These are phyloP conservation scores for Colletotrichum costaricense DNA, from an alignment of 2,329 filamentous ascomycete species.

Conservation along the genomic window DNA sequence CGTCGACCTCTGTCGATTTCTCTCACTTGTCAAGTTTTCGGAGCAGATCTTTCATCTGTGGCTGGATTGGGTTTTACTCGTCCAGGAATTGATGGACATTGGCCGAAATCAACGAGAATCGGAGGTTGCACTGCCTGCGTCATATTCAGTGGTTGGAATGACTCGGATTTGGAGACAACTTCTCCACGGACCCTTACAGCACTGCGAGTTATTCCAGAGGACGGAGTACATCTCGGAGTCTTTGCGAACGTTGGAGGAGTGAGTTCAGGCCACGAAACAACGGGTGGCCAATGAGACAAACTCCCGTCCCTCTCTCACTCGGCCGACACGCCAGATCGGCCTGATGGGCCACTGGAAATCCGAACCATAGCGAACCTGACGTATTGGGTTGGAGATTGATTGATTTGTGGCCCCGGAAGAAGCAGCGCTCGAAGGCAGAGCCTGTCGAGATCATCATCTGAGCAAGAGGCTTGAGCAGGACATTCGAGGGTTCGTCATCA, in stretches of 20 bases:
- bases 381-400: constrained; percentile 8
- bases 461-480: constrained; percentile 21
- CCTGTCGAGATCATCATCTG: neutral
- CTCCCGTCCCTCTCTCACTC: constrained; percentile 18
- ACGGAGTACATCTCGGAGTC: constrained; percentile 18
- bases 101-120: constrained; percentile 14
- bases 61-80: constrained; percentile 9
- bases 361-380: constrained; percentile 11
- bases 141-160: constrained; percentile 27
- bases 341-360: constrained; percentile 7
- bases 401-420: constrained; percentile 21
- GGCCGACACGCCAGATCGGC: constrained; percentile 16
- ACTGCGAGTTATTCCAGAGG: neutral
- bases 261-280: neutral
- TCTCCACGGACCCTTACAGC: constrained; percentile 6
- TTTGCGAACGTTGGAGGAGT: constrained; percentile 8
- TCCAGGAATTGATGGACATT: constrained; percentile 26
- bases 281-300: neutral
- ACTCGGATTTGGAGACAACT: constrained; percentile 19
- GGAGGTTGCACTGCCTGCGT: constrained; percentile 20
- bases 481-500: constrained; percentile 4
- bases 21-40: constrained; percentile 5
- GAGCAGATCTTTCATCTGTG: constrained; percentile 15
- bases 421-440: neutral
- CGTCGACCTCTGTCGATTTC: constrained; percentile 10